Base-by-base conservation (phyloP, 2,329 filamentous ascomycete genomes). In the Verruconis gallopava region DNA sequence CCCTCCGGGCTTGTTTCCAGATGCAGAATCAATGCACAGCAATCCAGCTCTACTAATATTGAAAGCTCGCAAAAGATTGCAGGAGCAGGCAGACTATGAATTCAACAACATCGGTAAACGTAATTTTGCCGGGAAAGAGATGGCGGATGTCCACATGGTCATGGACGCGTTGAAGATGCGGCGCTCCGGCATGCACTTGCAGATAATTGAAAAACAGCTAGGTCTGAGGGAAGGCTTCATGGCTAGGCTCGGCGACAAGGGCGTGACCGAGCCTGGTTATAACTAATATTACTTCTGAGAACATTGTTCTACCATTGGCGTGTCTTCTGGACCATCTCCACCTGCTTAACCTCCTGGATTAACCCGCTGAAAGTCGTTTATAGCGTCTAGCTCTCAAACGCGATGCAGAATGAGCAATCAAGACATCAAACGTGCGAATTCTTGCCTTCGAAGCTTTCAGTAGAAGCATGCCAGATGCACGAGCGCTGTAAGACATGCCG, bases 11-110 rank as follows among this genome's bases (percentile, higher is more conserved):
- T 40, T 21, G 13, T 36, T 46, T 15, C 47, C 51, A 45, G 37
- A 55, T 51, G 3, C 52, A 54, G 4, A 57, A 55, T 37, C 21
- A 17, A 39, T 40, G 15, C n/a, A 43, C 17, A 56, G 57, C 14
- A 79, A 78, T 46, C 73, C 75, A 1, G 71, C 73, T 0, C 50
- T 79, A 4, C 54, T 66, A 17, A 64, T 73, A 3, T 59, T 78
- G 3, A 62, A 66, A 14, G 66, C 73, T 3, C 62, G 75, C 30
- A 59, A 69, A 40, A 57, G 60, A 21, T 60, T 77, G 34, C 59
- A 66, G 18, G 64, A 65, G 15, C 63, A 66, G 25, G 75, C 71
- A 1, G 73, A 77, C 21, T 52, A 56, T 15, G 75, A 79, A 53
- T 54, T 73, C 30, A 62, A 65, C 14, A 56, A 63, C 41, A 53